phyloP scores from a whole-genome alignment of 768 basidiomycete species.

The Rhodotorula paludigena region DNA sequence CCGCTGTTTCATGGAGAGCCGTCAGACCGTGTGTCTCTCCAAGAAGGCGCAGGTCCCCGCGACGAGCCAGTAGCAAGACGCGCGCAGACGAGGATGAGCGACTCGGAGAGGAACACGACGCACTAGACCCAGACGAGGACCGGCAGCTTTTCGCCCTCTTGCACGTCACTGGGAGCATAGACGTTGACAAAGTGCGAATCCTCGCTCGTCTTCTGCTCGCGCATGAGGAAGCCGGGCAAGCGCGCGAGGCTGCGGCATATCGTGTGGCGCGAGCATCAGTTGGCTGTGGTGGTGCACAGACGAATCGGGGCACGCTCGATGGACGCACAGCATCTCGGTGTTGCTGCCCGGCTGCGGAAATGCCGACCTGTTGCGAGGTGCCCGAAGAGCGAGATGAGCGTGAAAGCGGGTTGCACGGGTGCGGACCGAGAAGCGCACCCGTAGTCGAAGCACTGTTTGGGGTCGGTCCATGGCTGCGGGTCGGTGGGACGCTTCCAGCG shows the following conservation, averaged over 20 bases:
- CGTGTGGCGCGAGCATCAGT: no score
- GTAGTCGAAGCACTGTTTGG: conserved; percentile 22
- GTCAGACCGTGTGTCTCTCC: no score
- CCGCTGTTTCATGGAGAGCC: conserved; percentile 16
- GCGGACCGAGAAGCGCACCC: conserved; percentile 18
- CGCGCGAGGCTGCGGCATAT: conserved; percentile 1
- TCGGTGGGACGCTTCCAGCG: conserved; percentile 17
- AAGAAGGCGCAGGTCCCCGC: no score
- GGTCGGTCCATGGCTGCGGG: background rate
- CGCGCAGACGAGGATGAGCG: background rate
- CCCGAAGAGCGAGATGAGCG: background rate
- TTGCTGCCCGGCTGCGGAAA: conserved; percentile 26
- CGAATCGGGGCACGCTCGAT: no score
- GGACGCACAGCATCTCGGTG: conserved; percentile 12
- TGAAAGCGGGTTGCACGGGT: background rate
- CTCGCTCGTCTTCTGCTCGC: conserved; percentile 43
- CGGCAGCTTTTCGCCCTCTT: conserved; percentile 46
- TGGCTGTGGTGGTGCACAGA: rapidly evolving
- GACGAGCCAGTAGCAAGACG: no score
- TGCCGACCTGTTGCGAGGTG: background rate
- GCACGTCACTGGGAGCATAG: conserved; percentile 49
- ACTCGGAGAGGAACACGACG: conserved; percentile 42
- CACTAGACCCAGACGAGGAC: conserved; percentile 53
- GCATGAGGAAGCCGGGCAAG: conserved; percentile 20
- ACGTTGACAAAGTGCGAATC: conserved; percentile 56